Evolutionary conservation across 73 alveolate genomes (phyloP), one percentile per base, ranked within the genome.

Genomic region (Paramecium sexaurelia): DNA sequence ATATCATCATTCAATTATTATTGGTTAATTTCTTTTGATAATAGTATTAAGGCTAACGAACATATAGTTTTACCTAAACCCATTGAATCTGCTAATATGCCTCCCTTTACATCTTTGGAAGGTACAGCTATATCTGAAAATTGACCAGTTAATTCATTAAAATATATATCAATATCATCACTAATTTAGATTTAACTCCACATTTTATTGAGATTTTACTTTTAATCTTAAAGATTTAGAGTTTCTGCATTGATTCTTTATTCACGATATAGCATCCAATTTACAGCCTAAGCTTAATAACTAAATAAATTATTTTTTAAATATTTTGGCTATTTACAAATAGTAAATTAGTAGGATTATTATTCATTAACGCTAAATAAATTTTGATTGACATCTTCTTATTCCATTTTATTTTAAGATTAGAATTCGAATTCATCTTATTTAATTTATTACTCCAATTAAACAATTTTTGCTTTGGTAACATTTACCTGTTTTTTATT

Each of bases 191-290:
- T 37, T 41, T 88, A 35, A 88, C 91, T 27, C 94, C 94, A 88
- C 78, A 88, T 68, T 40, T 69, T 55, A 88, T 88, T 88, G 1
- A 88, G 37, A 22, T 11, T 1, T 26, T 57, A 35, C 0, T 36
- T 55, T 15, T 43, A 35, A 11, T 43, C 35, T 19, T 68, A 4
- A 5, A 88, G 6, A 43, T 88, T 82, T 24, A 82, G 56, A 41
- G 43, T 36, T 9, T 75, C 51, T 19, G 91, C 94, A 45, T 27
- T 37, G 11, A 69, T 17, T 15, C 41, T 56, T 13, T 61, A 26
- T 88, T 88, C 94, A 22, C 73, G 75, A 82, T 69, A 88, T n/a
- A 88, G 55, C 94, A 88, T 88, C 94, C 94, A 88, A 19, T 75
- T 9, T 7, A 88, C 32, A 15, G 91, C 94, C 43, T 88, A 69